Percentiles rank a stretch among this genome's conserved stretches.
Conservation (phyloP, 208 protist species). For the Acanthamoeba healyi region DNA sequence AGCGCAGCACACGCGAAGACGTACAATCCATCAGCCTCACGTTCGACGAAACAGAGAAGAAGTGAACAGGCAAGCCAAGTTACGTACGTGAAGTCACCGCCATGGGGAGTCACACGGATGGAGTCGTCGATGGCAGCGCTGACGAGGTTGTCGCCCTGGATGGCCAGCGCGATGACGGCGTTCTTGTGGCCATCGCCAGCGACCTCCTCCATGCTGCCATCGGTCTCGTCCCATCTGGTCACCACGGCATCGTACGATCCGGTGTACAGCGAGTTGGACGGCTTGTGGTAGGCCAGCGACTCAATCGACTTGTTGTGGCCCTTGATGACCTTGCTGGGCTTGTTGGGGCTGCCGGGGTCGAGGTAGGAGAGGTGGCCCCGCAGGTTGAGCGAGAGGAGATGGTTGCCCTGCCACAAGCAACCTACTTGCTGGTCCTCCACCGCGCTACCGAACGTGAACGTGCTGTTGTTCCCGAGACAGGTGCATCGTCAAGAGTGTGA, state of each 20-base stretch:
- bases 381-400: slow-evolving; percentile 88
- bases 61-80: background rate
- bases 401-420: slow-evolving; percentile 88
- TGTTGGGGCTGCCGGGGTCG: slow-evolving; percentile 69
- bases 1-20: too few relatives aligned
- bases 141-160: slow-evolving; percentile 81
- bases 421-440: slow-evolving; percentile 90
- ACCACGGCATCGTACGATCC: slow-evolving; percentile 84
- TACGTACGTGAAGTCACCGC: slow-evolving; percentile 21
- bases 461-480: background rate
- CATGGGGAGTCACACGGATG: slow-evolving; percentile 79
- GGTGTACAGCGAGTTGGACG: slow-evolving; percentile 81
- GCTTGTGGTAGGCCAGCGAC: slow-evolving; percentile 81
- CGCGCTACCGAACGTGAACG: slow-evolving; percentile 80
- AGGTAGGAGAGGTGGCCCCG: slow-evolving; percentile 89
- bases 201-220: slow-evolving; percentile 77
- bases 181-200: slow-evolving; percentile 87
- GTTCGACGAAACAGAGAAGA: too few relatives aligned
- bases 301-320: slow-evolving; percentile 89
- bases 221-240: slow-evolving; percentile 83
- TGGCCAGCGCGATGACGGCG: slow-evolving; percentile 78
- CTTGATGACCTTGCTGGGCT: slow-evolving; percentile 30
- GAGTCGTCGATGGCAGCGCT: slow-evolving; percentile 86
- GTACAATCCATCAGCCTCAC: too few relatives aligned
- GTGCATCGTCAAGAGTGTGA: too few relatives aligned